Evolutionary conservation across 1,139 yeast species (phyloP).

Genomic region (Hyphopichia pseudoburtonii): DNA sequence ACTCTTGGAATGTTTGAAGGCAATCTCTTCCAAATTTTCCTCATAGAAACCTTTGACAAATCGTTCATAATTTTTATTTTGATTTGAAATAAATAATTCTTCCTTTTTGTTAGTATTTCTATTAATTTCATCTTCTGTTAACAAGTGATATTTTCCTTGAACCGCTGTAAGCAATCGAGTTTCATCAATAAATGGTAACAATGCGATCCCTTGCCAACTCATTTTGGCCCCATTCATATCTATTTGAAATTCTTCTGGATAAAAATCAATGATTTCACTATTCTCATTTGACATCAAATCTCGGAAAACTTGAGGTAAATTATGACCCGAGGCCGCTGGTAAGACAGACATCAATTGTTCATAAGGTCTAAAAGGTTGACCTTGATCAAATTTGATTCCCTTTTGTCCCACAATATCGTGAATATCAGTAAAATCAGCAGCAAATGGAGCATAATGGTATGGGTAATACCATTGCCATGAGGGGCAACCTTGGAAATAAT

Average conservation of each 20-base stretch:
- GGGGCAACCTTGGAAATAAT: constrained; percentile 96
- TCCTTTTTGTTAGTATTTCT: constrained; percentile 71
- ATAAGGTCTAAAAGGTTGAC: constrained; percentile 86
- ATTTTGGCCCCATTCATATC: constrained; percentile 95
- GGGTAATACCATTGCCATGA: constrained; percentile 99
- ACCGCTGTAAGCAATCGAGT: constrained; percentile 67
- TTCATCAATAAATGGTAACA: constrained; percentile 89
- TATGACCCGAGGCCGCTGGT: constrained; percentile 96
- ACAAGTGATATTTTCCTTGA: constrained; percentile 57
- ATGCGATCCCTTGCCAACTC: constrained; percentile 94
- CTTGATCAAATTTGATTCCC: constrained; percentile 62
- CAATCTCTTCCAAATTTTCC: constrained; percentile 29
- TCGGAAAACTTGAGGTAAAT: constrained; percentile 80
- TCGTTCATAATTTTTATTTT: constrained; percentile 46
- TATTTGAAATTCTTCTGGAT: constrained; percentile 83
- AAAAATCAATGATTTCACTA: constrained; percentile 87
- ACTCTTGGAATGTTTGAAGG: constrained; percentile 48
- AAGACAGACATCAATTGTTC: constrained; percentile 97
- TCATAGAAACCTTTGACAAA: constrained; percentile 36
- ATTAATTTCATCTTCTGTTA: constrained; percentile 66
- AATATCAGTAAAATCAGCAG: constrained; percentile 73
- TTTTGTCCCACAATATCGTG: constrained; percentile 45
- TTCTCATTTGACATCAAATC: constrained; percentile 77
- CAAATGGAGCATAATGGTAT: constrained; percentile 97
- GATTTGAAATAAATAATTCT: constrained; percentile 57